A percentile compares a stretch with the other conserved stretches of the same genome.
Evolutionary conservation across 2,329 filamentous ascomycete species (phyloP).

Genomic region (Pyricularia grisea): DNA sequence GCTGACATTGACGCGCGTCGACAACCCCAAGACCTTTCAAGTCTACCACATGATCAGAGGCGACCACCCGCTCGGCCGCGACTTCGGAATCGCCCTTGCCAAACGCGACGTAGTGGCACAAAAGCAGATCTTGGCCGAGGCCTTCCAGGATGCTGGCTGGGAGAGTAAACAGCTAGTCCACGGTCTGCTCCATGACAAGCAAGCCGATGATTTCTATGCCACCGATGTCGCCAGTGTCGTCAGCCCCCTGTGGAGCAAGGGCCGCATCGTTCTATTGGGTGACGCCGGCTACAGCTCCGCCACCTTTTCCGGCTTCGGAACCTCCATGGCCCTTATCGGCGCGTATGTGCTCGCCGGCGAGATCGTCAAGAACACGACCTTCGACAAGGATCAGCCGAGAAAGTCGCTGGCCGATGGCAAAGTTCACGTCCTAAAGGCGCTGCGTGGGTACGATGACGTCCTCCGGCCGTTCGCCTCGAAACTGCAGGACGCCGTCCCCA

Average conservation of each 20-base stretch:
- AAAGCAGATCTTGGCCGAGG: constrained; percentile 26
- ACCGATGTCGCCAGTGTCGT: constrained; percentile 34
- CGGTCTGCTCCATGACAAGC: constrained; percentile 29
- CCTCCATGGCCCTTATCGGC: constrained; percentile 34
- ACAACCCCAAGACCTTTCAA: constrained; percentile 24
- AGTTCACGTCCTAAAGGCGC: constrained; percentile 20
- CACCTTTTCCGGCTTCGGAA: constrained; percentile 44
- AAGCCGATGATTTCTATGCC: constrained; percentile 36
- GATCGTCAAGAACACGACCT: constrained; percentile 10
- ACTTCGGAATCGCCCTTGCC: constrained; percentile 16
- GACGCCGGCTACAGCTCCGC: constrained; percentile 48
- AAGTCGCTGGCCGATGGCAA: constrained; percentile 7
- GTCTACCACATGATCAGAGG: constrained; percentile 25
- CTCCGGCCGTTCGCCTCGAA: constrained; percentile 34
- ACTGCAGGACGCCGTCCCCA: constrained; percentile 21
- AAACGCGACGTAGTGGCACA: constrained; percentile 24
- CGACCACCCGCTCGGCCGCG: constrained; percentile 10
- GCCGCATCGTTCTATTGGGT: constrained; percentile 40
- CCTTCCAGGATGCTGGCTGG: constrained; percentile 33
- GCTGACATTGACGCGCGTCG: constrained; percentile 26
- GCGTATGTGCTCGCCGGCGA: constrained; percentile 51
- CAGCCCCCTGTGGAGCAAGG: constrained; percentile 29
- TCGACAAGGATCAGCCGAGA: background rate
- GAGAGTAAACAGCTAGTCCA: constrained; percentile 20
- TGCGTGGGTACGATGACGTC: constrained; percentile 31